phyloP scores from a whole-genome alignment of 106 monocot species.

The Narthecium ossifragum region DNA sequence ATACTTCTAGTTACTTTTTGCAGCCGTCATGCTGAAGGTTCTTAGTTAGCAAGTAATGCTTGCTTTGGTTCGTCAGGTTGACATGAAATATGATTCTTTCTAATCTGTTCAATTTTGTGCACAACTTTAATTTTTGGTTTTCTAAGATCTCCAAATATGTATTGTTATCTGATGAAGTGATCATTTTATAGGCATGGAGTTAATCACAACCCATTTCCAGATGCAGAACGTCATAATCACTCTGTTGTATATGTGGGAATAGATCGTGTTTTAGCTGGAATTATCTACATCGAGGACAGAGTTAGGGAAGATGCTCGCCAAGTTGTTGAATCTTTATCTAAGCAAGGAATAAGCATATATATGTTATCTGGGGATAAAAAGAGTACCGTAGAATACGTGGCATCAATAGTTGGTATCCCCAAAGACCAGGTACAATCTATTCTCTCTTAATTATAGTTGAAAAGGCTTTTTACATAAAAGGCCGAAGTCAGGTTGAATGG shows the following conservation, averaged over 20 bases:
- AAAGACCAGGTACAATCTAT: constrained; percentile 77
- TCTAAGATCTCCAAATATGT: no score
- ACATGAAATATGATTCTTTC: no score
- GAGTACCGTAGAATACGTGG: constrained; percentile 73
- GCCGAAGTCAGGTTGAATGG: no score
- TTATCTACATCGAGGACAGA: constrained; percentile 90
- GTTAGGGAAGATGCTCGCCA: constrained; percentile 84
- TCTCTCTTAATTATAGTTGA: no score
- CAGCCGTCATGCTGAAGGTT: no score
- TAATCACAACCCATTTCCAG: constrained; percentile 36
- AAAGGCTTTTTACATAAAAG: no score
- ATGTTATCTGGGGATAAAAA: constrained; percentile 96
- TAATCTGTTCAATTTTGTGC: no score
- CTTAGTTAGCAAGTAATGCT: no score
- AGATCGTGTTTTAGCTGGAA: constrained; percentile 65
- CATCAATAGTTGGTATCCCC: constrained; percentile 77
- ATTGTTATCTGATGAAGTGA: no score
- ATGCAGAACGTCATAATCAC: constrained; percentile 46
- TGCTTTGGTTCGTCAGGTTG: no score
- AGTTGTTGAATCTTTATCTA: constrained; percentile 65
- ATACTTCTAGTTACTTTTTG: no score
- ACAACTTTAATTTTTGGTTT: no score
- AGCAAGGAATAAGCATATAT: constrained; percentile 69
- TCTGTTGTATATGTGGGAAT: constrained; percentile 90
- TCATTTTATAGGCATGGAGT: constrained; percentile 78